phyloP scores from a whole-genome alignment of 2,329 filamentous ascomycete species.

The Chaetomium olivaceum region DNA sequence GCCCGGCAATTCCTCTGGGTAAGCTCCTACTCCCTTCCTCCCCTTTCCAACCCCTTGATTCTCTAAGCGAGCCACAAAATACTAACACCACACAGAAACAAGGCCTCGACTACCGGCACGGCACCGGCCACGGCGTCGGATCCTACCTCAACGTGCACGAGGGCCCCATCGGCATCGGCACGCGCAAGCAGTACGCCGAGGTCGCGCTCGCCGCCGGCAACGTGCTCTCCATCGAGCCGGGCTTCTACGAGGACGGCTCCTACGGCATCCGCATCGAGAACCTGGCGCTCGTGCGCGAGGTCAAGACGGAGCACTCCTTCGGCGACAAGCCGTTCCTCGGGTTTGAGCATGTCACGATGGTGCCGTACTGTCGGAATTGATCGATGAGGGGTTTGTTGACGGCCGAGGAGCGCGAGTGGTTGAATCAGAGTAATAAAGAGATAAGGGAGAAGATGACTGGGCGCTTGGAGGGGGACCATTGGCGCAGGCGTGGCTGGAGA shows the following conservation, averaged over 20 bases:
- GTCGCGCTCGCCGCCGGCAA: slow-evolving; percentile 89
- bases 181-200: slow-evolving; percentile 85
- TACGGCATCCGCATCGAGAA: slow-evolving; percentile 98
- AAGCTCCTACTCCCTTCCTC: slow-evolving; percentile 34
- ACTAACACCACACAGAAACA: slow-evolving; percentile 51
- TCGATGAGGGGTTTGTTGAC: slow-evolving; percentile 73
- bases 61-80: slow-evolving; percentile 11
- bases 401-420: slow-evolving; percentile 74
- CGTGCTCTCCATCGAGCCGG: slow-evolving; percentile 93
- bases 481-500: slow-evolving; percentile 77
- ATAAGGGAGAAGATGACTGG: slow-evolving; percentile 78
- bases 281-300: slow-evolving; percentile 85
- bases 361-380: slow-evolving; percentile 87
- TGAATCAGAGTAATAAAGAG: slow-evolving; percentile 82
- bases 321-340: slow-evolving; percentile 92
- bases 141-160: slow-evolving; percentile 97
- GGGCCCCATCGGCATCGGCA: slow-evolving; percentile 94
- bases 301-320: slow-evolving; percentile 83
- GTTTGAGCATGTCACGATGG: slow-evolving; percentile 97
- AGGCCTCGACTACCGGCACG: slow-evolving; percentile 92
- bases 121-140: slow-evolving; percentile 93
- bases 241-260: slow-evolving; percentile 92
- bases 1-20: slow-evolving; percentile 93
- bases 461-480: slow-evolving; percentile 67
- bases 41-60: background rate